Base-by-base conservation (phyloP, 495 filamentous ascomycete species). In the Sordaria brevicollis region DNA sequence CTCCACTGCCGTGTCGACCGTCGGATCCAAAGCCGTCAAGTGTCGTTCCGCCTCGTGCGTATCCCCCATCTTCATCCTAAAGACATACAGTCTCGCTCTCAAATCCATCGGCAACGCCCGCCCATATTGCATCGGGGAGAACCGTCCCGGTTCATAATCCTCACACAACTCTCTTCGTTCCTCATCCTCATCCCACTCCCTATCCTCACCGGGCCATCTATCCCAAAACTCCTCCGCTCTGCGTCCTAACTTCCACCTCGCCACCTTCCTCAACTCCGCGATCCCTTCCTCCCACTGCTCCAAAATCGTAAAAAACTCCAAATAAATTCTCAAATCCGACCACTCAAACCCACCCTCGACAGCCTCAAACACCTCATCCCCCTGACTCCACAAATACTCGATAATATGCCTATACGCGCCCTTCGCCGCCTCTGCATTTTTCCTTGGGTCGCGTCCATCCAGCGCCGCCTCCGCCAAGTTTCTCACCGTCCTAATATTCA, bases 181-280 rank as follows among this genome's bases (percentile, higher is more conserved):
- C 80, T 94, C 87, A 34, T 88, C 85, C 4, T 85, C 72, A 75
- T 99, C 95, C 91, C 93, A 99, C 82, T 99, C 95, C 69, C 93
- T 86, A 78, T 99, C 95, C 76, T 98, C 93, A 7, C 87, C 83
- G 8, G 84, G 77, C 71, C 87, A 85, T n/a, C 84, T 76, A 68
- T 97, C 91, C 95, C 95, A 99, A 74, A 88, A 93, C 13, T 68
- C 76, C 75, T 98, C 96, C 17, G 84, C 81, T 36, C 83, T 81
- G 33, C 95, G 89, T 25, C 92, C 91, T 35, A 96, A 81, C 33
- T 97, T 81, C 93, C 94, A 97, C 65, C 95, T 84, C 33, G 90
- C 85, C 5, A 97, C 74, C 15, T 81, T 80, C 76, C 91, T 94
- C 11, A 95, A 79, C 73, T 89, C 84, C 25, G 76, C 76, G 6